Evolutionary conservation across 306 rosid genomes (phyloP).

Genomic region (Mucuna pruriens): DNA sequence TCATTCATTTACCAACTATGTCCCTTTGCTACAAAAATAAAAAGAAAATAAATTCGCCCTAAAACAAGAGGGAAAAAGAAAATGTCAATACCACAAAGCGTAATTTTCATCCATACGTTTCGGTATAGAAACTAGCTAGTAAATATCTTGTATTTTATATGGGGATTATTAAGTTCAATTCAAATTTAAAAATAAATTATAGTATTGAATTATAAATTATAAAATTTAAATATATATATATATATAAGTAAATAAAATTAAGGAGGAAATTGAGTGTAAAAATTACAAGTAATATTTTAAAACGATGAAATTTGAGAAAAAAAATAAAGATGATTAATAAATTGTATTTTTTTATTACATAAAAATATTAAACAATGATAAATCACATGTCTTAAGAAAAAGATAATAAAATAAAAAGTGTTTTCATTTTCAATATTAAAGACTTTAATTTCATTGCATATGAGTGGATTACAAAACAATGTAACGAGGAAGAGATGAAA

Average conservation of each 20-base stretch:
- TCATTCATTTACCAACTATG: constrained; percentile 39
- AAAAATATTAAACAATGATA: no score
- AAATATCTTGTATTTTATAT: background rate
- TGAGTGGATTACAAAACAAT: background rate
- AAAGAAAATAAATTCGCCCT: no score
- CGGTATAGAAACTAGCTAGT: no score
- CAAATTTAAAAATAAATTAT: background rate
- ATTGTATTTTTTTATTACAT: no score
- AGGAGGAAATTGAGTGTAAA: background rate
- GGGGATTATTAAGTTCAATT: background rate
- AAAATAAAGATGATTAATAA: no score
- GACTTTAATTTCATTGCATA: no score
- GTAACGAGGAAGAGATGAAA: background rate
- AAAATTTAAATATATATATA: no score
- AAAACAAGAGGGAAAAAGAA: background rate
- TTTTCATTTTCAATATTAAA: background rate
- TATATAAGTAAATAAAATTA: background rate
- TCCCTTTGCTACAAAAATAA: no score
- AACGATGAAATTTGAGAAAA: background rate
- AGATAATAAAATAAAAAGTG: background rate
- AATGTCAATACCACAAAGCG: background rate
- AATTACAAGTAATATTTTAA: background rate
- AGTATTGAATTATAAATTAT: background rate
- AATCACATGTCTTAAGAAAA: no score
- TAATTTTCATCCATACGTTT: background rate